Base-by-base conservation (phyloP, 2,329 filamentous ascomycete genomes). In the Apiospora sp. region DNA sequence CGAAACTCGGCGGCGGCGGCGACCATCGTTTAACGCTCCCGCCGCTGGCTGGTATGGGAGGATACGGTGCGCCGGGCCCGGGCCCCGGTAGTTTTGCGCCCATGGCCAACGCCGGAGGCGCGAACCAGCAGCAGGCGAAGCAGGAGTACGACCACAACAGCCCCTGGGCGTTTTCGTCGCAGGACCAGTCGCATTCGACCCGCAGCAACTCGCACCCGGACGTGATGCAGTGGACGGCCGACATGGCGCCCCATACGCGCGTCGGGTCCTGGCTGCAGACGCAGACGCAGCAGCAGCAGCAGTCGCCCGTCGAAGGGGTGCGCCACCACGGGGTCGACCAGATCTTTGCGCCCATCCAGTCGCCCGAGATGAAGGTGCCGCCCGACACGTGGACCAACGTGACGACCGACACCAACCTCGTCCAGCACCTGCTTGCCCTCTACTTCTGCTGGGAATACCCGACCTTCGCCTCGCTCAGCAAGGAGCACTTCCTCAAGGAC, bases 371-470 rank as follows among this genome's bases (percentile, higher is more conserved):
- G 77, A 84, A 84, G 74, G 79, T 83, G 0, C 82, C 86, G 0
- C 77, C 84, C 0, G 81, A 78, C 4, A 84, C 84, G 0, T 93
- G 92, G 92, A 93, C 92, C 1, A 84, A 77, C 51, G 86, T 93
- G 30, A 92, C 91, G 1, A 78, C 80, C 3, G 91, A 93, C 75
- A 77, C 84, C 16, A 82, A 80, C 16, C 85, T 93, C 43, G 89
- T 93, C 0, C 86, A 91, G 74, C 90, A 92, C 76, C 84, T 93
- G 13, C 82, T 93, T 70, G 86, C 88, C 0, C 83, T 93, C 44
- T 94, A 93, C 81, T 94, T 94, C 75, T 92, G 91, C 83, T 94
- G 92, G 89, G 90, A 92, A 75, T 93, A 94, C 79, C 91, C 92
- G 3, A 94, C 92, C 16, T 94, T 93, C 81, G 90, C 92, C 4